Evolutionary conservation across 371 early-diverging fungal genomes (phyloP).

Genomic region (Mortierella polycephala): DNA sequence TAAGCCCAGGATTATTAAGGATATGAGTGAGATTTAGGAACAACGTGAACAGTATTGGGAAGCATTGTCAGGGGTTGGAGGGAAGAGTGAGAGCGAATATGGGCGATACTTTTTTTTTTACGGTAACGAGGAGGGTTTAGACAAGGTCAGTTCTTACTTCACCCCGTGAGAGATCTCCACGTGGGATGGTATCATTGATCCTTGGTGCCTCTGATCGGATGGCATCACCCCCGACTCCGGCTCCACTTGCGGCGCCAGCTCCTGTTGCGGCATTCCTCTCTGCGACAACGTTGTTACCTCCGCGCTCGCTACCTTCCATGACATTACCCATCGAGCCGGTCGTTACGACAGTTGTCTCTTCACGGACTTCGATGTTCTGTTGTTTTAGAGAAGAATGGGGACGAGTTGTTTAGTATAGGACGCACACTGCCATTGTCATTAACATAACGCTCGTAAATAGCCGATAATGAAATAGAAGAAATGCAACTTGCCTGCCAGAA

Average conservation of each 20-base stretch:
- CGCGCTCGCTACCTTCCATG: slow-evolving; percentile 28
- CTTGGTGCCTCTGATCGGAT: slow-evolving; percentile 17
- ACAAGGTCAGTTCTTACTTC: slow-evolving; percentile 30
- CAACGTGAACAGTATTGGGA: too few relatives aligned
- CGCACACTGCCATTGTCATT: too few relatives aligned
- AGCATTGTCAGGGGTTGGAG: too few relatives aligned
- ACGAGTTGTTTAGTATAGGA: neutral
- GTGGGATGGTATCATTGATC: slow-evolving; percentile 21
- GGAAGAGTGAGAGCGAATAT: too few relatives aligned
- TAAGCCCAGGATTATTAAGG: too few relatives aligned
- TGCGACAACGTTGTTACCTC: slow-evolving; percentile 2
- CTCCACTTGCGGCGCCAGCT: neutral
- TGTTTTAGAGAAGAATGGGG: neutral
- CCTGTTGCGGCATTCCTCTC: slow-evolving; percentile 1
- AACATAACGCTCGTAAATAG: neutral
- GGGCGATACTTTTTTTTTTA: too few relatives aligned
- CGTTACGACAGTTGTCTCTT: slow-evolving; percentile 48
- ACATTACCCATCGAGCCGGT: slow-evolving; percentile 47
- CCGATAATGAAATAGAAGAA: neutral
- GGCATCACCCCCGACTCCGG: slow-evolving; percentile 10
- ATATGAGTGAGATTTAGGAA: too few relatives aligned
- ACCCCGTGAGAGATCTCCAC: slow-evolving; percentile 24
- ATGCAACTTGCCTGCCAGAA: slow-evolving; percentile 49
- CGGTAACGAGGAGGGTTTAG: neutral
- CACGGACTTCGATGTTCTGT: slow-evolving; percentile 47